Base-by-base conservation (phyloP, 352 stramenopile species). In the Globisporangium paddicum region DNA sequence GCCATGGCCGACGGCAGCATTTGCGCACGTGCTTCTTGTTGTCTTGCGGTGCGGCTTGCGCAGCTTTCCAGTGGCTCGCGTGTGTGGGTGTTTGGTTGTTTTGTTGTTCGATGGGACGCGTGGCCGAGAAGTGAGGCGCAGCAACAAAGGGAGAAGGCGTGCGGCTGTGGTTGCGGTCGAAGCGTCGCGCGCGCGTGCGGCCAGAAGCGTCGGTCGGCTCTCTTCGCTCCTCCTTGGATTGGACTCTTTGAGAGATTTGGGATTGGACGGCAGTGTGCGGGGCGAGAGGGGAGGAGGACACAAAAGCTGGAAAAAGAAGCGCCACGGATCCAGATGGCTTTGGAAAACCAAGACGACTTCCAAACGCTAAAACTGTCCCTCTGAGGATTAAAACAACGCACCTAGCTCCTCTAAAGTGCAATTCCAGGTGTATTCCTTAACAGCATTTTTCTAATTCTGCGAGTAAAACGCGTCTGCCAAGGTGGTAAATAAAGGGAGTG, bases 61-160 rank as follows among this genome's bases (percentile, higher is more conserved):
- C 25, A 34, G 50, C 7, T 21, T 45, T 47, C 34, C 34, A 35
- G 21, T 47, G 34, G 26, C 28, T 40, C 49, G 50, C 13, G 50
- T 23, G 35, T 14, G 6, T 8, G 14, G 11, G 21, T 49, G 21
- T 32, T 30, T 50, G 18, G 9, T 13, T 19, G n/a, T 56, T 57
- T 57, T 46, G 51, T 57, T 57, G 51, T 57, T 57, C 51, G 51
- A 47, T 57, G 35, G 18, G 35, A 16, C 18, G 35, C 19, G n/a
- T 16, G 14, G 34, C n/a, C 13, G 13, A 11, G 35, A 18, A 35
- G 16, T n/a, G 50, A 23, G 14, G n/a, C n/a, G n/a, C n/a, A n/a
- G n/a, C n/a, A n/a, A n/a, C n/a, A n/a, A n/a, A n/a, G n/a, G n/a
- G 40, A 46, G 23, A 26, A 23, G 40, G 40, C 40, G 40, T 4